Conservation (phyloP, 2,329 filamentous ascomycete species). For the Phaeosphaeriaceae sp. region DNA sequence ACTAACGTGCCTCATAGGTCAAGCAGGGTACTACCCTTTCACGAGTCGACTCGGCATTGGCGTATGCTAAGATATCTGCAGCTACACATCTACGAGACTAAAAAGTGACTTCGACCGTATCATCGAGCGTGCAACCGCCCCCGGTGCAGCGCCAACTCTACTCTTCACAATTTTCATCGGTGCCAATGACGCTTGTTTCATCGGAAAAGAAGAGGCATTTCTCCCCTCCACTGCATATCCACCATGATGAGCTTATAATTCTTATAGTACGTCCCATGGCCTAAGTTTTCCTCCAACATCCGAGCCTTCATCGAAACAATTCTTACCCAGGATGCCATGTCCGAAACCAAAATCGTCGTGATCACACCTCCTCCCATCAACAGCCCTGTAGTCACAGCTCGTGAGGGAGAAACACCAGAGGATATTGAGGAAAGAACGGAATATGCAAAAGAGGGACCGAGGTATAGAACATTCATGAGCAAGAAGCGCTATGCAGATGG, state of each 20-base stretch:
- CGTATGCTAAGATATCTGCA: constrained; percentile 4
- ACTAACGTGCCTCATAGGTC: constrained; percentile 16
- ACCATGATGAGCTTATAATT: no score
- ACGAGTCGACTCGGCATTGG: not conserved
- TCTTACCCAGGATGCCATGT: constrained; percentile 35
- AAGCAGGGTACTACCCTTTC: constrained; percentile 26
- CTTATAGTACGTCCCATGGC: constrained; percentile 37
- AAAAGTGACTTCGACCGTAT: constrained; percentile 32
- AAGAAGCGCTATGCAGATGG: constrained; percentile 49
- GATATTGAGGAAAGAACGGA: constrained; percentile 10
- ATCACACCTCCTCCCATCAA: constrained; percentile 50
- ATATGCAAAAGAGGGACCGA: constrained; percentile 20
- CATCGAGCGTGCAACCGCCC: constrained; percentile 23
- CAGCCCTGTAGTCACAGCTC: constrained; percentile 14
- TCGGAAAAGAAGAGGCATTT: constrained; percentile 3
- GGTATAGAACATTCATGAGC: constrained; percentile 45
- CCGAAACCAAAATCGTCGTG: constrained; percentile 44
- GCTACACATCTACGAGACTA: constrained; percentile 37
- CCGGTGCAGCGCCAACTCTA: constrained; percentile 34
- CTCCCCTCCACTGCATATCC: no score
- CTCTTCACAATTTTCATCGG: constrained; percentile 51
- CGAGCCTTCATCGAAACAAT: constrained; percentile 45
- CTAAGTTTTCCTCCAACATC: constrained; percentile 43
- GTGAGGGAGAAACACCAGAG: not conserved
- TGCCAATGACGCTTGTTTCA: constrained; percentile 48